Evolutionary conservation across 805 yeast genomes (phyloP), one percentile per base, ranked within the genome.

Genomic region (Candida ficus): DNA sequence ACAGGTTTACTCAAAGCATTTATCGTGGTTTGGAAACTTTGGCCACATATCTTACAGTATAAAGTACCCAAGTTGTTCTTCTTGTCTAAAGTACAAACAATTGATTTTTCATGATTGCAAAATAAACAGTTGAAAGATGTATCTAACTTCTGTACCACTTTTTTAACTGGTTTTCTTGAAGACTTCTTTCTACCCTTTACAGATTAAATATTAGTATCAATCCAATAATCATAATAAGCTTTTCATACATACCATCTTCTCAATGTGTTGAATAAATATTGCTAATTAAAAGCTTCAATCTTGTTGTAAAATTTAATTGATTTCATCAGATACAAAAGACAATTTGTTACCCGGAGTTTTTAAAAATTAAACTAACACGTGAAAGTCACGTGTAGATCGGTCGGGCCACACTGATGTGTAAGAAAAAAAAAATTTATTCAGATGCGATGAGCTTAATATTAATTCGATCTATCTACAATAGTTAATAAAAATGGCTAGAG

Each of bases 21-120:
- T 51, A 90, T 87, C 35, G 89, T 78, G 4, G 95, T 78, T 61
- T 90, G 97, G 68, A 93, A 91, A 29, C 78, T 75, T 61, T 90
- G 97, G 0, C 97, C 97, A 60, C 99, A 91, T 26, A 89, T 83
- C 58, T 93, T 93, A 62, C 99, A 91, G 47, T 76, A 79, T 44
- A 93, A 64, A 19, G 83, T 78, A 18, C 98, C 99, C 34, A 91
- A 73, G 43, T 85, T 80, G 46, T 81, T 71, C 61, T 83, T 87
- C 66, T 88, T 91, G 62, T 91, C 98, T 62, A 91, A 62, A 8
- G 85, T 76, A 59, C 97, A 90, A 30, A 83, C 75, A 31, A 91
- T 95, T 2, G 96, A 83, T 53, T 83, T 82, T 58, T 91, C 98
- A 65, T 91, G 98, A 62, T 91, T 91, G 64, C 99, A 91, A 62